Evolutionary conservation across 2,329 filamentous ascomycete genomes (phyloP).

Genomic region (Claviceps sp.): DNA sequence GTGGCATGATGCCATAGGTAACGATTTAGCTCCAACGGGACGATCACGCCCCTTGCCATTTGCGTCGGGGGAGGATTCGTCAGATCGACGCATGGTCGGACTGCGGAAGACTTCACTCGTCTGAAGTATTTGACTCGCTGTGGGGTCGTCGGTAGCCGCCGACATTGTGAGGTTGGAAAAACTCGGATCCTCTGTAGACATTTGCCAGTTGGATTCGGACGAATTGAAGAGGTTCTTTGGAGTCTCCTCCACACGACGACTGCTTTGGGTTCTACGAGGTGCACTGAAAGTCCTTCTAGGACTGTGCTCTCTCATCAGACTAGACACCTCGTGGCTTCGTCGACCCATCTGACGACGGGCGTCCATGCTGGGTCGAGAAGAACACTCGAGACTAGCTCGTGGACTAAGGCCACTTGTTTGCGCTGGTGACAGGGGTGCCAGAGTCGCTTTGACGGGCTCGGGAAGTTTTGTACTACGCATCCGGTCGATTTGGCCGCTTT

Average conservation of each 20-base stretch:
- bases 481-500: constrained; percentile 15
- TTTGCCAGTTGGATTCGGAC: constrained; percentile 64
- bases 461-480: constrained; percentile 29
- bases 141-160: constrained; percentile 58
- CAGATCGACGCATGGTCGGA: constrained; percentile 50
- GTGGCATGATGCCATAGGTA: constrained; percentile 4
- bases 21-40: constrained; percentile 4
- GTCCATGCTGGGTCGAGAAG: constrained; percentile 39
- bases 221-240: constrained; percentile 45
- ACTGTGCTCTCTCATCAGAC: constrained; percentile 26
- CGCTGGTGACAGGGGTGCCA: constrained; percentile 36
- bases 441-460: constrained; percentile 48
- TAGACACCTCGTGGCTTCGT: constrained; percentile 40
- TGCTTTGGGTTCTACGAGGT: constrained; percentile 37
- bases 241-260: constrained; percentile 25
- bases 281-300: constrained; percentile 51
- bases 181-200: constrained; percentile 57
- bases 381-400: constrained; percentile 39
- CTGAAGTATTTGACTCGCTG: constrained; percentile 80
- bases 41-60: constrained; percentile 9
- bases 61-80: constrained; percentile 22
- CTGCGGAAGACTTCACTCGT: constrained; percentile 81
- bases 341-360: constrained; percentile 31
- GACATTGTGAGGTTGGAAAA: constrained; percentile 57
- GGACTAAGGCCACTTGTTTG: constrained; percentile 34